These are phyloP conservation scores for Exophiala lecanii-corni DNA, from an alignment of 2,329 filamentous ascomycete species.

Conservation along the genomic window DNA sequence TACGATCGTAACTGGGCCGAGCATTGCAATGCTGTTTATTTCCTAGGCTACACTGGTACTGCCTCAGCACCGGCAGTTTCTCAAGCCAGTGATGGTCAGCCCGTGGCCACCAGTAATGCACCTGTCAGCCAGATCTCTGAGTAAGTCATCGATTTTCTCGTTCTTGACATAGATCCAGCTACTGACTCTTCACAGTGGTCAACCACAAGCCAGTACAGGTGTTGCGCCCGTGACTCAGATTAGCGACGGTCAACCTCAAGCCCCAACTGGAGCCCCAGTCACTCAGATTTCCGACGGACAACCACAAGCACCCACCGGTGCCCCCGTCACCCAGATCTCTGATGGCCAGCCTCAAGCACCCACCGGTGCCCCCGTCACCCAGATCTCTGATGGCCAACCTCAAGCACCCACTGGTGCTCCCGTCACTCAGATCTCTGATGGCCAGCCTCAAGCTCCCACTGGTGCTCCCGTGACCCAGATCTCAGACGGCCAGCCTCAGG, in stretches of 20 bases:
- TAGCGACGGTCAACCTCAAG: slow-evolving; percentile 46
- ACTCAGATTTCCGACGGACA: slow-evolving; percentile 33
- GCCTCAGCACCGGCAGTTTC: not conserved
- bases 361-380: slow-evolving; percentile 12
- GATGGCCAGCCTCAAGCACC: slow-evolving; percentile 46
- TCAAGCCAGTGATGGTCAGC: slow-evolving; percentile 18
- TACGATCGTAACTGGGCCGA: slow-evolving; percentile 67
- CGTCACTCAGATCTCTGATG: slow-evolving; percentile 20
- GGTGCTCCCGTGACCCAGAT: slow-evolving; percentile 32
- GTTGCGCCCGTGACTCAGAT: slow-evolving; percentile 27
- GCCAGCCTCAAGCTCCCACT: slow-evolving; percentile 39
- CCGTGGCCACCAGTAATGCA: not conserved
- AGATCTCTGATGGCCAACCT: slow-evolving; percentile 20
- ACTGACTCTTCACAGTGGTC: slow-evolving; percentile 32
- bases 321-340: slow-evolving; percentile 34
- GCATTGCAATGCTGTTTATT: slow-evolving; percentile 17
- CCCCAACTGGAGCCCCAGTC: slow-evolving; percentile 36
- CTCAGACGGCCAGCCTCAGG: slow-evolving; percentile 48
- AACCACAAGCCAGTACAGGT: slow-evolving; percentile 36
- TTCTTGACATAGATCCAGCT: not conserved
- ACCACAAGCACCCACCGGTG: slow-evolving; percentile 42
- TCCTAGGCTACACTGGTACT: slow-evolving; percentile 9
- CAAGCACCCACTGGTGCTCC: slow-evolving; percentile 29
- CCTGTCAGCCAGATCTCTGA: slow-evolving; percentile 10
- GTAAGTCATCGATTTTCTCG: not conserved